Conservation (phyloP, 148 eudicot genomes). For the Cornus controversa region DNA sequence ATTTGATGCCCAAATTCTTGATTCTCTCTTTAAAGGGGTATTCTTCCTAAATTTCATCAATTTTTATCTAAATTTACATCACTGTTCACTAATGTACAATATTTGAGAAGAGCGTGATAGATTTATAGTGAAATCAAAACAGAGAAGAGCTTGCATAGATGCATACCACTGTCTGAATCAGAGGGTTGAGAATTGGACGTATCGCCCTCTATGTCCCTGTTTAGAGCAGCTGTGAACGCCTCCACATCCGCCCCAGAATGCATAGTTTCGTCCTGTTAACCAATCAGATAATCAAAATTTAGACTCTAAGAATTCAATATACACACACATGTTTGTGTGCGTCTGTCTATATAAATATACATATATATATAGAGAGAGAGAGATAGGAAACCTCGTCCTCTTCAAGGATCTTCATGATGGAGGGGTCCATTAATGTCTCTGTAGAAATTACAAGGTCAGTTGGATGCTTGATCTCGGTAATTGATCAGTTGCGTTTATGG, state of each 20-base stretch:
- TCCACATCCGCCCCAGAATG: slow-evolving; percentile 97
- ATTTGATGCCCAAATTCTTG: no score
- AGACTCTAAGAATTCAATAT: not conserved
- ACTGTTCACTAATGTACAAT: no score
- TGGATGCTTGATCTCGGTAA: no score
- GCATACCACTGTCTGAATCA: slow-evolving; percentile 43
- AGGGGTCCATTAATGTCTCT: slow-evolving; percentile 55
- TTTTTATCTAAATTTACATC: no score
- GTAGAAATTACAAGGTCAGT: not conserved
- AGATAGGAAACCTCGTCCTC: slow-evolving; percentile 63
- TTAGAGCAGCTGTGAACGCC: slow-evolving; percentile 90
- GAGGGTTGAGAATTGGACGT: slow-evolving; percentile 49
- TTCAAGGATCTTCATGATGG: slow-evolving; percentile 78
- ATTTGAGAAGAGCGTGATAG: no score
- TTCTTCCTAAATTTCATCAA: no score
- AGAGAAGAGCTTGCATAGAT: not conserved
- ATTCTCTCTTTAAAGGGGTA: no score
- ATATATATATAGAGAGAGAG: not conserved
- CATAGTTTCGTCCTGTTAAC: slow-evolving; percentile 78
- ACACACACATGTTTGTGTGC: no score
- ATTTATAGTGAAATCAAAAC: no score
- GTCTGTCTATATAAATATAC: no score
- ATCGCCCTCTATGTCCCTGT: slow-evolving; percentile 75
- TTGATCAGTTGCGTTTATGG: no score
- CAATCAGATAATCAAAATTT: not conserved